Evolutionary conservation across 169 alveolate genomes (phyloP), one percentile per base, ranked within the genome.

Genomic region (Plasmodium relictum): DNA sequence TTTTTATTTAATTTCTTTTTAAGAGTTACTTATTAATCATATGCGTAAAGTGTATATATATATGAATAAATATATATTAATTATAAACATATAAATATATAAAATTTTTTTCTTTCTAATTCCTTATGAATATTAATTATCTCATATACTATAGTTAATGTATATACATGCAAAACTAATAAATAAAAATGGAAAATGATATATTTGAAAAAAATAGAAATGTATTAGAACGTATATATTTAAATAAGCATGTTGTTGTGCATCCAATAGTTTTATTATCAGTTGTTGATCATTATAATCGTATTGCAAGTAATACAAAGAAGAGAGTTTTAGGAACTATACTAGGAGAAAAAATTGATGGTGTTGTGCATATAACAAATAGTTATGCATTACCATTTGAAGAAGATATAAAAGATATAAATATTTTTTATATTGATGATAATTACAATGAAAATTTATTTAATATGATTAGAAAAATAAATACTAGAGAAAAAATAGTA

Each of bases 331-430:
- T 98, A n/a, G 99, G 99, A n/a, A 98, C 99, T 26, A 92, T 99
- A 37, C 88, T 99, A 37, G 99, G 99, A 50, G 99, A 98, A 94
- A 73, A 74, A 42, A 92, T 94, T 59, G 96, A 88, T 24, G 91
- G 95, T 56, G 93, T 74, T 74, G 94, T 98, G 42, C 99, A 99
- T 94, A 97, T 98, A 18, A 97, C 99, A 39, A 99, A 99, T 94
- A 96, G 99, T 88, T 99, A 96, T 85, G 99, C 99, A 12, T 93
- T 99, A 1, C 99, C 99, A 45, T 99, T 99, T 92, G 99, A 99
- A 88, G 99, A 99, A 95, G 99, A 99, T 93, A 96, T 98, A 12
- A 97, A 97, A 62, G 99, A 99, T 85, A 98, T 99, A 0, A 96
- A 96, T 90, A 98, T 99, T 18, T 99, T 99, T 99, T 99, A 95